Percentiles rank a stretch among this genome's conserved stretches.
Evolutionary conservation across 108 stramenopile species (phyloP).

Genomic region (Nitzschia palea): DNA sequence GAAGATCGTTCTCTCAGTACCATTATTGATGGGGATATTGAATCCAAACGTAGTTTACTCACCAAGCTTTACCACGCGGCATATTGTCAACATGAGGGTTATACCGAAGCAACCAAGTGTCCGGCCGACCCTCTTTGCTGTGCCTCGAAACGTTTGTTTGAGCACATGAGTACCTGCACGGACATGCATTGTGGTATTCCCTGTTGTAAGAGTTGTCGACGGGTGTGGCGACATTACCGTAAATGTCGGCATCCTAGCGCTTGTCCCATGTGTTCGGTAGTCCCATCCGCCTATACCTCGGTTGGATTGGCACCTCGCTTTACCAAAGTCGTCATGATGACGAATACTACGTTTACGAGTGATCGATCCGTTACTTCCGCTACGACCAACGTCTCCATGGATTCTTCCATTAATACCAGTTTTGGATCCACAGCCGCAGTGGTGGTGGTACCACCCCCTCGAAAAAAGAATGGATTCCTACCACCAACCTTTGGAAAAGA

Average conservation of each 20-base stretch:
- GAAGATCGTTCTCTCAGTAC: conserved; percentile 9
- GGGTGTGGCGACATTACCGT: conserved; percentile 32
- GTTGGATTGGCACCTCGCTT: conserved; percentile 6
- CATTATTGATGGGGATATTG: neutral
- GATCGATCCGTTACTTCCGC: no score
- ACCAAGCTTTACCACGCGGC: conserved; percentile 7
- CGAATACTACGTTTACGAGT: no score
- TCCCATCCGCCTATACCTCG: neutral
- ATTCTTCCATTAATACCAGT: no score
- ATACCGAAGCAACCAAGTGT: conserved; percentile 15
- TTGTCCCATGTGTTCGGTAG: conserved; percentile 11
- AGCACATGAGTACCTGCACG: conserved; percentile 20
- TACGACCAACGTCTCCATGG: no score
- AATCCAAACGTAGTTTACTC: conserved; percentile 4
- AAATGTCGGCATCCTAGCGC: conserved; percentile 13
- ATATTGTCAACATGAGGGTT: conserved; percentile 12
- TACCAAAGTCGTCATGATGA: no score
- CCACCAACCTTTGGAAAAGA: neutral
- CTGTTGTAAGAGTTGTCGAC: conserved; percentile 12
- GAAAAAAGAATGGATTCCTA: neutral
- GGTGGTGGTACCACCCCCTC: neutral
- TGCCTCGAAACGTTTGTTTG: conserved; percentile 28
- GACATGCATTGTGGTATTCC: conserved; percentile 17
- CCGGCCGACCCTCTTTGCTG: conserved; percentile 27
- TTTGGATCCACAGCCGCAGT: neutral